Evolutionary conservation across 2,329 filamentous ascomycete genomes (phyloP).

Genomic region (Fusarium albosuccineum): DNA sequence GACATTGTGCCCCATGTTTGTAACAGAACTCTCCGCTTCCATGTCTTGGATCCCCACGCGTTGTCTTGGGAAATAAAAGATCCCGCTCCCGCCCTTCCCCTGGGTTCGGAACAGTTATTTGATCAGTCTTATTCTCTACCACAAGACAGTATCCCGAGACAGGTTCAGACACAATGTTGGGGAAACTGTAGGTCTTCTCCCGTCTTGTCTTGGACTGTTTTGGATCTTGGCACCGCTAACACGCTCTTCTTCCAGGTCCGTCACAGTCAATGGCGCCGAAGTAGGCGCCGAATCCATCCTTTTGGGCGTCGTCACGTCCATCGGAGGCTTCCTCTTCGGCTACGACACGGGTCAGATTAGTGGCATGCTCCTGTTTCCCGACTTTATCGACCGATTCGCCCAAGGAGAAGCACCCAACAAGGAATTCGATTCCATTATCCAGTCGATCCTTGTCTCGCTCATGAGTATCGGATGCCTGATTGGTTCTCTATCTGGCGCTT

Average conservation of each 20-base stretch:
- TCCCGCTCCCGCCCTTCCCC: conserved; percentile 21
- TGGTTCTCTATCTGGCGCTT: conserved; percentile 66
- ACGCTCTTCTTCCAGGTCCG: conserved; percentile 47
- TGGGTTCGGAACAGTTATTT: conserved; percentile 19
- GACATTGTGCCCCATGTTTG: conserved; percentile 19
- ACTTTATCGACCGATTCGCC: conserved; percentile 70
- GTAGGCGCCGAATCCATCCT: conserved; percentile 57
- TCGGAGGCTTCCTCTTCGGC: conserved; percentile 73
- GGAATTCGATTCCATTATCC: conserved; percentile 57
- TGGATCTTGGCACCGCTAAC: conserved; percentile 13
- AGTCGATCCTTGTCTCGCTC: conserved; percentile 68
- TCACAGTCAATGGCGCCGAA: conserved; percentile 58
- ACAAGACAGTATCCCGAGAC: conserved; percentile 19
- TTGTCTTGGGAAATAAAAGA: conserved; percentile 34
- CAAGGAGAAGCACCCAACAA: conserved; percentile 57
- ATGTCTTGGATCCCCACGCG: conserved; percentile 20
- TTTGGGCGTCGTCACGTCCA: conserved; percentile 65
- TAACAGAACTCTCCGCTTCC: conserved; percentile 30
- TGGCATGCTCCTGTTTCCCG: conserved; percentile 61
- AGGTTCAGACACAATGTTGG: conserved; percentile 43
- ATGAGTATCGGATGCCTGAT: conserved; percentile 68
- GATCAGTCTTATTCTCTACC: conserved; percentile 22
- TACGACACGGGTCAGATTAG: conserved; percentile 74
- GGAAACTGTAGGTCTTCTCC: conserved; percentile 36
- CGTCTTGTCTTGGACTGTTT: neutral